These are phyloP conservation scores for Candida albicans DNA, from an alignment of 1,139 yeast species.

Conservation along the genomic window DNA sequence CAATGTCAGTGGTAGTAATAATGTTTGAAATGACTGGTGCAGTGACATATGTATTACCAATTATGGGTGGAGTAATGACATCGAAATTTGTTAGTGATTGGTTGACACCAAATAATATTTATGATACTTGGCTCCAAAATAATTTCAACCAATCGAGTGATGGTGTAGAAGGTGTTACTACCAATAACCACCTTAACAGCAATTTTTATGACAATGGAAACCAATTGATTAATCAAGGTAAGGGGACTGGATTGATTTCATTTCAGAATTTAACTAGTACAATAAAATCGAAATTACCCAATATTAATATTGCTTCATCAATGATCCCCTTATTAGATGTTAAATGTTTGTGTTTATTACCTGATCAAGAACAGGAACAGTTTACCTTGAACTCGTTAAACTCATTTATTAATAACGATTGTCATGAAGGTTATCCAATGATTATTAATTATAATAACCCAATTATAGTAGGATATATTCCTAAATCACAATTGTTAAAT, in stretches of 20 bases:
- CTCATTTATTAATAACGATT: constrained; percentile 28
- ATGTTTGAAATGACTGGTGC: constrained; percentile 63
- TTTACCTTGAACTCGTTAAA: constrained; percentile 24
- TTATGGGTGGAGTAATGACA: constrained; percentile 57
- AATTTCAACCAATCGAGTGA: constrained; percentile 25
- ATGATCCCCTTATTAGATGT: constrained; percentile 35
- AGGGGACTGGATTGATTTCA: constrained; percentile 43
- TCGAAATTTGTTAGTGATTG: constrained; percentile 52
- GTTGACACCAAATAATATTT: constrained; percentile 47
- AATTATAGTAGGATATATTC: constrained; percentile 36
- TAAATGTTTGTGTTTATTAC: constrained; percentile 32
- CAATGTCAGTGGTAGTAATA: constrained; percentile 57
- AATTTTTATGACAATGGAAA: too few relatives aligned
- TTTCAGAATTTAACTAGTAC: constrained; percentile 33
- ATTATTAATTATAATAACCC: constrained; percentile 29
- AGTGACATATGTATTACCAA: constrained; percentile 56
- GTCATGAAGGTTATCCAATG: constrained; percentile 48
- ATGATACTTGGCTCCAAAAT: constrained; percentile 43
- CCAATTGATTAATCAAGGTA: constrained; percentile 30
- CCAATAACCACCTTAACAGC: too few relatives aligned
- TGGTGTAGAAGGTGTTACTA: too few relatives aligned
- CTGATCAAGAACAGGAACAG: constrained; percentile 19
- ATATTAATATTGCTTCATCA: constrained; percentile 27
- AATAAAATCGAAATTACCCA: constrained; percentile 35
- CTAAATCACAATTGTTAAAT: constrained; percentile 20